Conservation (phyloP, 192 early-diverging fungal species). For the Coemansia sp. region DNA sequence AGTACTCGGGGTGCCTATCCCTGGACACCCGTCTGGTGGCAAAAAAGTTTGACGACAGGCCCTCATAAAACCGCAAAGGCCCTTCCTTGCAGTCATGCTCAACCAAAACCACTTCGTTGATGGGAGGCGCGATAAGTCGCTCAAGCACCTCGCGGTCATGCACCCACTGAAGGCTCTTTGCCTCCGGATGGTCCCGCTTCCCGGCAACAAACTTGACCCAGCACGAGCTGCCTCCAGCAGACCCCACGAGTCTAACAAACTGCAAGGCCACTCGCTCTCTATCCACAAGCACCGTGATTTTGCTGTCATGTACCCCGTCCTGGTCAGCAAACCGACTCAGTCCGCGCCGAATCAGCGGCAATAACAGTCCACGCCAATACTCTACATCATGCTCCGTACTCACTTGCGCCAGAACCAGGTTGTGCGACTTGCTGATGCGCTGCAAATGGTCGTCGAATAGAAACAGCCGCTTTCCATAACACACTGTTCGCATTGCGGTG, state of each 20-base stretch:
- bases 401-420: constrained; percentile 9
- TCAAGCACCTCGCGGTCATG: constrained; percentile 42
- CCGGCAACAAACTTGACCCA: constrained; percentile 29
- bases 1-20: constrained; percentile 3
- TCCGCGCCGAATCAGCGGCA: constrained; percentile 27
- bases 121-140: constrained; percentile 17
- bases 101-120: constrained; percentile 39
- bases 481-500: constrained; percentile 42
- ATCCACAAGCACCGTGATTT: constrained; percentile 43
- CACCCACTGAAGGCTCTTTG: constrained; percentile 46
- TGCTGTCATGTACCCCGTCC: constrained; percentile 11
- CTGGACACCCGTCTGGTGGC: constrained; percentile 5
- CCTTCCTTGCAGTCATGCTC: constrained; percentile 2
- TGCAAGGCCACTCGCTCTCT: constrained; percentile 13
- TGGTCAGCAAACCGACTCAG: constrained; percentile 1
- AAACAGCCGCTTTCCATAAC: constrained; percentile 25
- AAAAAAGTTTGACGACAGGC: constrained; percentile 49
- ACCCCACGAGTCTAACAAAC: constrained; percentile 10
- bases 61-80: constrained; percentile 30
- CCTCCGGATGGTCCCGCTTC: constrained; percentile 27
- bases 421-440: constrained; percentile 30
- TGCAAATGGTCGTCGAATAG: constrained; percentile 42
- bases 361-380: constrained; percentile 28
- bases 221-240: neutral
- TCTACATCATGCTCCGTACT: constrained; percentile 1